Conservation (phyloP, 495 filamentous ascomycete species). For the Neurospora sp. region DNA sequence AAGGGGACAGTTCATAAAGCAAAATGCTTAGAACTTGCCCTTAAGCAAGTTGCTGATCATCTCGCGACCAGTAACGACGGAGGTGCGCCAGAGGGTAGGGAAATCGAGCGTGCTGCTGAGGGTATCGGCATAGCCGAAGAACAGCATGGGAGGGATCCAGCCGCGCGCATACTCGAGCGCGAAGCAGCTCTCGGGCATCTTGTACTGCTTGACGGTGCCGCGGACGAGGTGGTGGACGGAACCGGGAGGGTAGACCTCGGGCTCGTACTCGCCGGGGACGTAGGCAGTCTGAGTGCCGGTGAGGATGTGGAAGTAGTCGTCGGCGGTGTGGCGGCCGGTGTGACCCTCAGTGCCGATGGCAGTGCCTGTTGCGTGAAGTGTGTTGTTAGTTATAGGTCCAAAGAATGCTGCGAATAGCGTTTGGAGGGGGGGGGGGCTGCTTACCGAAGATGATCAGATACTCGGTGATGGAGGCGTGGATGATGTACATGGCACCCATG, state of each 20-base stretch:
- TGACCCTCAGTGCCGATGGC: conserved; percentile 84
- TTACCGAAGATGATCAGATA: conserved; percentile 71
- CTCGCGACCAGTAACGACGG: conserved; percentile 56
- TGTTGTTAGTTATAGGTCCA: background rate
- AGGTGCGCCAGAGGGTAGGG: conserved; percentile 67
- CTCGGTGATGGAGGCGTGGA: conserved; percentile 67
- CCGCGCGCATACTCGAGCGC: conserved; percentile 82
- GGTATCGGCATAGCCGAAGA: conserved; percentile 76
- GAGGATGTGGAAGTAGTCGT: conserved; percentile 91
- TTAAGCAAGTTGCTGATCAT: conserved; percentile 61
- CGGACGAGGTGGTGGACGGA: conserved; percentile 67
- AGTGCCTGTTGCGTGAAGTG: conserved; percentile 41
- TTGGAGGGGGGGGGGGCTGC: conserved; percentile 3
- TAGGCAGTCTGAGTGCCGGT: conserved; percentile 62
- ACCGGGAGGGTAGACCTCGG: conserved; percentile 66
- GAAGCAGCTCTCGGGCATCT: conserved; percentile 69
- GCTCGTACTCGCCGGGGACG: conserved; percentile 56
- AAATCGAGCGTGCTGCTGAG: conserved; percentile 68
- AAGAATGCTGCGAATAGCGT: background rate
- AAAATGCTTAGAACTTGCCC: conserved; percentile 52
- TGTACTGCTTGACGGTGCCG: conserved; percentile 76
- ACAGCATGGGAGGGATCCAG: conserved; percentile 84
- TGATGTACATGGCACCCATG: conserved; percentile 85
- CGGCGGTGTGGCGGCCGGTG: conserved; percentile 74
- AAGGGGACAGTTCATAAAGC: no score